These are phyloP conservation scores for Paramecium pentaurelia DNA, from an alignment of 73 alveolate species.

Conservation along the genomic window DNA sequence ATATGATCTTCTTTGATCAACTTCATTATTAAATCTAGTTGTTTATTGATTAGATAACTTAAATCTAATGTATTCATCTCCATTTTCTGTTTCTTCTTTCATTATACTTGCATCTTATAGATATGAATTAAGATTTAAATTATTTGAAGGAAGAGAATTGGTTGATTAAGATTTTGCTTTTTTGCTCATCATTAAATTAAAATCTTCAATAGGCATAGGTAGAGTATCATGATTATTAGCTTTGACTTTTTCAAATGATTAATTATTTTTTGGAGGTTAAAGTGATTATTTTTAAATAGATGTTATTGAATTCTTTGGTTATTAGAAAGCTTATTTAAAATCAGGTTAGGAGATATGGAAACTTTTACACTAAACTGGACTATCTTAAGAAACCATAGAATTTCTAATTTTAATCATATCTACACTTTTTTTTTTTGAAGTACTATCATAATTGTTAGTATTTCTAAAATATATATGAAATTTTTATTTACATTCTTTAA, in stretches of 20 bases:
- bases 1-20: constrained; percentile 26
- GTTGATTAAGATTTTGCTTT: constrained; percentile 36
- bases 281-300: background rate
- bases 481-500: background rate
- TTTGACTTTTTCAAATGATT: constrained; percentile 1
- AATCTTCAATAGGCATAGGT: constrained; percentile 26
- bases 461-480: background rate
- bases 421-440: constrained; percentile 10
- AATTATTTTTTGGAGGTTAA: background rate
- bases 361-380: constrained; percentile 45
- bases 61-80: background rate
- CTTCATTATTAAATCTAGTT: background rate
- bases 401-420: background rate
- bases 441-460: background rate
- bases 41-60: constrained; percentile 14
- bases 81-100: background rate
- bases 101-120: constrained; percentile 14
- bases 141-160: background rate
- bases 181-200: constrained; percentile 3
- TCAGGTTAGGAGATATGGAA: constrained; percentile 2
- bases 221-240: constrained; percentile 3
- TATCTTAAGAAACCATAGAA: background rate
- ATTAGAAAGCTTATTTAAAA: background rate
- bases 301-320: background rate
- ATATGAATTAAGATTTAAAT: background rate